These are phyloP conservation scores for Elymus sibiricus DNA, from an alignment of 176 grass and related monocot genomes.

Conservation along the genomic window DNA sequence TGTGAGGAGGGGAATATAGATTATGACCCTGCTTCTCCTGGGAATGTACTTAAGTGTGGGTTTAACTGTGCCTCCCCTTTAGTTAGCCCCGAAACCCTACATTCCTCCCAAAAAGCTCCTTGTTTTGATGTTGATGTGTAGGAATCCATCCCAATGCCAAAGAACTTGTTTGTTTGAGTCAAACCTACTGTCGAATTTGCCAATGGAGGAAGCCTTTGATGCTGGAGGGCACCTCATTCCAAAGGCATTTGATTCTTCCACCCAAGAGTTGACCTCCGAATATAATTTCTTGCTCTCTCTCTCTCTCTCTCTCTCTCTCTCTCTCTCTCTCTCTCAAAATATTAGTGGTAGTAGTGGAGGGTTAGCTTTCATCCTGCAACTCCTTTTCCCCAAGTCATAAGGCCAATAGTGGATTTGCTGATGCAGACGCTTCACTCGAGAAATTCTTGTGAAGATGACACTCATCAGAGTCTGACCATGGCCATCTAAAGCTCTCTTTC, in stretches of 20 bases:
- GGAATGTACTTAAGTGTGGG: slow-evolving; percentile 8
- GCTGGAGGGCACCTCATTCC: slow-evolving; percentile 65
- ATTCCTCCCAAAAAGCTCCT: slow-evolving; percentile 35
- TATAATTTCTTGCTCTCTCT: slow-evolving; percentile 45
- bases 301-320: not conserved
- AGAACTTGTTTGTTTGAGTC: slow-evolving; percentile 50
- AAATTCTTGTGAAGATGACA: slow-evolving; percentile 51
- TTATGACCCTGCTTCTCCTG: slow-evolving; percentile 26
- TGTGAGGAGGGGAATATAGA: slow-evolving; percentile 19
- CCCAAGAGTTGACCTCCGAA: slow-evolving; percentile 95
- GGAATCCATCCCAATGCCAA: slow-evolving; percentile 42
- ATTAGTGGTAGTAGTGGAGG: slow-evolving; percentile 38
- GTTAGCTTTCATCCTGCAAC: slow-evolving; percentile 28
- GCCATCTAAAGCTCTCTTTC: not conserved
- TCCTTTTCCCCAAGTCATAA: slow-evolving; percentile 58
- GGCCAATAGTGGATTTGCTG: slow-evolving; percentile 52
- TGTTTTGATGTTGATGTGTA: slow-evolving; percentile 43
- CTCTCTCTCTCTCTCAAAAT: not conserved
- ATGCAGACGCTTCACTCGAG: slow-evolving; percentile 33
- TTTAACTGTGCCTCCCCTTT: slow-evolving; percentile 28
- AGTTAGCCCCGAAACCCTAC: slow-evolving; percentile 35
- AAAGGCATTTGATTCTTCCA: slow-evolving; percentile 87
- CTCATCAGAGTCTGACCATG: slow-evolving; percentile 32
- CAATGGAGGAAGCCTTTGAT: slow-evolving; percentile 76
- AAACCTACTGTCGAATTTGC: slow-evolving; percentile 65